phyloP scores from a whole-genome alignment of 2,329 filamentous ascomycete species.

The Chaetomiaceae sp. region DNA sequence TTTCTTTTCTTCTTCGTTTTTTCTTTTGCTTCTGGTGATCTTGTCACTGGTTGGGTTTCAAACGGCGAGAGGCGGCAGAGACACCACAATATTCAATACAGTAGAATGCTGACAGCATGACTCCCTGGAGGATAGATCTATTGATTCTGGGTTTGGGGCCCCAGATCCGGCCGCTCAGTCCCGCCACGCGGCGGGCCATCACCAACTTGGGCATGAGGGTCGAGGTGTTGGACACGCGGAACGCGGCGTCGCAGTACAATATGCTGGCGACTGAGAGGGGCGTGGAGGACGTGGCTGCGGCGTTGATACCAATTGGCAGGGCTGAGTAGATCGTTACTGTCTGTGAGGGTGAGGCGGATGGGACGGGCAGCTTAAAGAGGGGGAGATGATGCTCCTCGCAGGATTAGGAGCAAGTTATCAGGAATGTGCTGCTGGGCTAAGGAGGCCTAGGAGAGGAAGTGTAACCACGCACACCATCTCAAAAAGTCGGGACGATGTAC shows the following conservation, averaged over 20 bases:
- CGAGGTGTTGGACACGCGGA: constrained; percentile 86
- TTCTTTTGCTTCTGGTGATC: too few relatives aligned
- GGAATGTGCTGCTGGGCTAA: too few relatives aligned
- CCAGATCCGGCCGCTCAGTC: constrained; percentile 69
- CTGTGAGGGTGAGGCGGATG: not conserved
- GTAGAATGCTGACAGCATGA: not conserved
- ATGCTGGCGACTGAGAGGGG: constrained; percentile 90
- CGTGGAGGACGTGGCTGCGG: constrained; percentile 77
- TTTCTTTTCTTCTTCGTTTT: too few relatives aligned
- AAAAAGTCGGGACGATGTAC: too few relatives aligned
- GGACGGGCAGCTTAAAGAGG: too few relatives aligned
- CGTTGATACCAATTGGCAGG: constrained; percentile 71
- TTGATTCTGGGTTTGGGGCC: constrained; percentile 84
- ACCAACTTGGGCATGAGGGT: constrained; percentile 76
- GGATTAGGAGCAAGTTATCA: too few relatives aligned
- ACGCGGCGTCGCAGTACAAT: constrained; percentile 93
- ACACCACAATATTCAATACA: too few relatives aligned
- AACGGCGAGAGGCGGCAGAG: too few relatives aligned
- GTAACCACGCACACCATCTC: too few relatives aligned
- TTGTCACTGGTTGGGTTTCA: too few relatives aligned
- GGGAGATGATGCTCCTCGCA: too few relatives aligned
- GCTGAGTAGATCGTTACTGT: not conserved
- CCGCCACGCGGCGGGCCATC: constrained; percentile 66
- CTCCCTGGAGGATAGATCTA: constrained; percentile 64
- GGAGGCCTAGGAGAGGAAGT: too few relatives aligned